A percentile compares a stretch with the other conserved stretches of the same genome.
phyloP scores from a whole-genome alignment of 495 filamentous ascomycete genomes.

The Lophiostoma macrostomum region DNA sequence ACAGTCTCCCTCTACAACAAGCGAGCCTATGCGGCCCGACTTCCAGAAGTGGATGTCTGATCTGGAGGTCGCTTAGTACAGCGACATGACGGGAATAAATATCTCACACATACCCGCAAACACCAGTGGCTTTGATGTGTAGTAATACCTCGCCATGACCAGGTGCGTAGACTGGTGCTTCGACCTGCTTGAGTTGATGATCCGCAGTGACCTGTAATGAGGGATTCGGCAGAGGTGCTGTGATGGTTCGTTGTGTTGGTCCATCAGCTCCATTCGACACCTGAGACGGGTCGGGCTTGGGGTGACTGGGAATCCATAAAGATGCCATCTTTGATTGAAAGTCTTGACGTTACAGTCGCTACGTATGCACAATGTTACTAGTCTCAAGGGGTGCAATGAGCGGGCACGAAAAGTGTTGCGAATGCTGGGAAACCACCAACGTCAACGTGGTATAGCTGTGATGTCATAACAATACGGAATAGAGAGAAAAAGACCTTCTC shows the following conservation, averaged over 20 bases:
- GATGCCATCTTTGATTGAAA: too few species aligned
- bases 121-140: conserved; percentile 21
- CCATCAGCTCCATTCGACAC: conserved; percentile 1
- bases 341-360: too few species aligned
- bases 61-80: conserved; percentile 9
- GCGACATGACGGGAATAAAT: background rate
- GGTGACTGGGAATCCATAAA: too few species aligned
- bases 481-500: too few species aligned
- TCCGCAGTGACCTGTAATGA: conserved; percentile 57
- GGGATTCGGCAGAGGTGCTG: conserved; percentile 46
- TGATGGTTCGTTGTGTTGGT: conserved; percentile 1
- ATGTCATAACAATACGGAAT: too few species aligned
- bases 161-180: conserved; percentile 52
- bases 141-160: conserved; percentile 45
- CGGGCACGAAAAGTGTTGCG: too few species aligned
- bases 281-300: too few species aligned
- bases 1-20: conserved; percentile 46
- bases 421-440: too few species aligned
- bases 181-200: conserved; percentile 50
- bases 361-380: too few species aligned
- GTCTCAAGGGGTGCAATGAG: too few species aligned
- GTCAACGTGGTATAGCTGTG: too few species aligned
- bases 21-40: conserved; percentile 45
- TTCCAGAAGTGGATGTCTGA: conserved; percentile 49
- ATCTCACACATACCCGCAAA: conserved; percentile 19